Percentiles rank a stretch among this genome's conserved stretches.
These are phyloP conservation scores for Aspergillus niger DNA, from an alignment of 2,329 filamentous ascomycete genomes.

Conservation along the genomic window DNA sequence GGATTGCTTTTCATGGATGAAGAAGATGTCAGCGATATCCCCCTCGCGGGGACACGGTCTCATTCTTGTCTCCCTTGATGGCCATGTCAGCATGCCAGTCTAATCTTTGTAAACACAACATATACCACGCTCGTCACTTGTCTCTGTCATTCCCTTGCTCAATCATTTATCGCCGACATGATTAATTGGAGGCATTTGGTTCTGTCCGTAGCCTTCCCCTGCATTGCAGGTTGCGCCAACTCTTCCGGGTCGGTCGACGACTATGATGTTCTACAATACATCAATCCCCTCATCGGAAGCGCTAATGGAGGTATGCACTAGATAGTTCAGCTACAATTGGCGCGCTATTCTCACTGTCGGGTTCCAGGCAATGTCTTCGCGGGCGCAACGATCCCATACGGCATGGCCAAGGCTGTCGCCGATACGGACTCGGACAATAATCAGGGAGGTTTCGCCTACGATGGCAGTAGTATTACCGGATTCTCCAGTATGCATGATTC, in stretches of 20 bases:
- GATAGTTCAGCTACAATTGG: too few species aligned
- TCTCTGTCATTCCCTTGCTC: not conserved
- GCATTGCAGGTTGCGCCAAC: conserved; percentile 15
- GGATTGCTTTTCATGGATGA: not conserved
- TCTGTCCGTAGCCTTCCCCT: conserved; percentile 13
- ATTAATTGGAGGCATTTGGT: conserved; percentile 1
- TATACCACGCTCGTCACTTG: not conserved
- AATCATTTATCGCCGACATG: conserved; percentile 1
- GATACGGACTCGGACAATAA: conserved; percentile 54
- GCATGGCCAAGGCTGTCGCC: conserved; percentile 59
- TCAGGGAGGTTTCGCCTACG: conserved; percentile 59
- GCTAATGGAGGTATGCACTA: conserved; percentile 46
- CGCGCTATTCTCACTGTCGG: not conserved
- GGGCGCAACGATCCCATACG: conserved; percentile 57
- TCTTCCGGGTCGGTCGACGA: conserved; percentile 21
- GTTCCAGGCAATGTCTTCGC: conserved; percentile 57
- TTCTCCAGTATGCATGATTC: conserved; percentile 56
- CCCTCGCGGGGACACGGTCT: not conserved
- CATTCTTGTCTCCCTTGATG: conserved; percentile 6
- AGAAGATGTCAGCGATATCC: not conserved
- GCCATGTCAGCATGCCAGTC: conserved; percentile 1
- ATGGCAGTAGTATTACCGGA: conserved; percentile 54
- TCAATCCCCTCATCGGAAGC: conserved; percentile 58
- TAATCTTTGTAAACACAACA: not conserved
- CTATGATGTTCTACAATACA: conserved; percentile 48